A percentile compares a stretch with the other conserved stretches of the same genome.
Conservation (phyloP, 345 rosid species). For the Salix purpurea region DNA sequence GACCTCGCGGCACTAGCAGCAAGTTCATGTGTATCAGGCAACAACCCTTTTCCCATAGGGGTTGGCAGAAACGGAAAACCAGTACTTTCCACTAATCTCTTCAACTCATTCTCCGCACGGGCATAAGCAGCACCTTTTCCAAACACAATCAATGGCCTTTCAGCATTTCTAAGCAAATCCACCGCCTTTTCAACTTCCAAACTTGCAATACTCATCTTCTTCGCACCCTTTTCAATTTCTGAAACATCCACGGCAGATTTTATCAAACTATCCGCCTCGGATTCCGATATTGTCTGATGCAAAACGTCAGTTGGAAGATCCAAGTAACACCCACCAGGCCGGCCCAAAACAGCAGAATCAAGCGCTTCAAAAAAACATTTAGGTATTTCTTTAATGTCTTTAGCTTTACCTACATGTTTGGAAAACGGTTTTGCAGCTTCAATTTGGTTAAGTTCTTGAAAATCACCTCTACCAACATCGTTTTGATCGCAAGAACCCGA, state of each 20-base stretch:
- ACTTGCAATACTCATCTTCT: constrained; percentile 4
- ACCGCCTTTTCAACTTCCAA: constrained; percentile 64
- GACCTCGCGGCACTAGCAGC: constrained; percentile 95
- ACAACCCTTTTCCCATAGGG: constrained; percentile 97
- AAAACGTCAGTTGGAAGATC: constrained; percentile 87
- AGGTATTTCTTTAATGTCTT: constrained; percentile 60
- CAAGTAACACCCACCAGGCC: constrained; percentile 91
- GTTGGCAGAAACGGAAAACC: constrained; percentile 93
- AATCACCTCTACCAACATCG: constrained; percentile 79
- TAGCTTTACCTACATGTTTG: constrained; percentile 64
- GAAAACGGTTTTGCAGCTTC: constrained; percentile 80
- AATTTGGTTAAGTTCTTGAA: constrained; percentile 91
- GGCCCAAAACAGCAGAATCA: constrained; percentile 54
- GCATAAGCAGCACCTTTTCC: constrained; percentile 96
- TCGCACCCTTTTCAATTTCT: constrained; percentile 13
- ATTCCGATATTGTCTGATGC: constrained; percentile 65
- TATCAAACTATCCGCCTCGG: constrained; percentile 59
- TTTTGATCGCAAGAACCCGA: constrained; percentile 92
- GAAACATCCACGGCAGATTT: constrained; percentile 21
- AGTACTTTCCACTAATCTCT: constrained; percentile 61
- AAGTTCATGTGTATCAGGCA: constrained; percentile 80
- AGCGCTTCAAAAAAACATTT: constrained; percentile 67
- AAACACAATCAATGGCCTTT: constrained; percentile 86
- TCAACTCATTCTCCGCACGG: constrained; percentile 67
- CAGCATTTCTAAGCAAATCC: constrained; percentile 57